Conservation (phyloP, 768 basidiomycete species). For the Asterophora lycoperdoides region DNA sequence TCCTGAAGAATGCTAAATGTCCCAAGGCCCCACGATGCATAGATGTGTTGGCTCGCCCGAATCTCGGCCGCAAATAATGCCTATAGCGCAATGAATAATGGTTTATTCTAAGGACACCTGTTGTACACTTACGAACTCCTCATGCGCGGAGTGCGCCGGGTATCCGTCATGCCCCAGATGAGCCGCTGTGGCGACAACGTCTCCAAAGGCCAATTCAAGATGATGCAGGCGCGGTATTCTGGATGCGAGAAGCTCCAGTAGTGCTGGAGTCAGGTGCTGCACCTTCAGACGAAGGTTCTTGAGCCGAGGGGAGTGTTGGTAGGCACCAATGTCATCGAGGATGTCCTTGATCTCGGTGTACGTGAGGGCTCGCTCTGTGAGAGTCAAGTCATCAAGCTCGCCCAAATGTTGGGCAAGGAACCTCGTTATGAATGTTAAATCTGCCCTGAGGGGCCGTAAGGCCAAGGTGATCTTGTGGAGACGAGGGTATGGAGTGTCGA, state of each 20-base stretch:
- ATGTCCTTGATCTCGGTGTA: conserved; percentile 26
- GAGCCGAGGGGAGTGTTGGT: conserved; percentile 9
- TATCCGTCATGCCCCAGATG: background rate
- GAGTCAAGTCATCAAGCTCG: conserved; percentile 28
- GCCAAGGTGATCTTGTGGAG: conserved; percentile 32
- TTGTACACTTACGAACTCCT: conserved; percentile 15
- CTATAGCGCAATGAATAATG: conserved; percentile 5
- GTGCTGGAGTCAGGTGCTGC: conserved; percentile 20
- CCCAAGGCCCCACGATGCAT: conserved; percentile 11
- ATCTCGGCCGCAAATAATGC: conserved; percentile 8
- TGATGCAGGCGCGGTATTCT: conserved; percentile 19
- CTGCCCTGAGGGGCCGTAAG: conserved; percentile 36
- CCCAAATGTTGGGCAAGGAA: conserved; percentile 29
- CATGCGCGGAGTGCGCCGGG: background rate
- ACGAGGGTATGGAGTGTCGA: conserved; percentile 25
- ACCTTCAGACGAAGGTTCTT: conserved; percentile 20
- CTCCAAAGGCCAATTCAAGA: conserved; percentile 22
- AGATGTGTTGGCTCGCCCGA: conserved; percentile 2
- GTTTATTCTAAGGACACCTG: too few species aligned
- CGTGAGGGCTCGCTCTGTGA: conserved; percentile 34
- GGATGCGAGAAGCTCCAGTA: conserved; percentile 22
- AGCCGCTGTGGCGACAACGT: conserved; percentile 12
- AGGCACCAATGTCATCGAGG: conserved; percentile 19
- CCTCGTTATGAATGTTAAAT: conserved; percentile 20
- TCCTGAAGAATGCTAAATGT: conserved; percentile 9